Evolutionary conservation across 768 basidiomycete genomes (phyloP), one percentile per base, ranked within the genome.

Genomic region (Boletus insuetus): DNA sequence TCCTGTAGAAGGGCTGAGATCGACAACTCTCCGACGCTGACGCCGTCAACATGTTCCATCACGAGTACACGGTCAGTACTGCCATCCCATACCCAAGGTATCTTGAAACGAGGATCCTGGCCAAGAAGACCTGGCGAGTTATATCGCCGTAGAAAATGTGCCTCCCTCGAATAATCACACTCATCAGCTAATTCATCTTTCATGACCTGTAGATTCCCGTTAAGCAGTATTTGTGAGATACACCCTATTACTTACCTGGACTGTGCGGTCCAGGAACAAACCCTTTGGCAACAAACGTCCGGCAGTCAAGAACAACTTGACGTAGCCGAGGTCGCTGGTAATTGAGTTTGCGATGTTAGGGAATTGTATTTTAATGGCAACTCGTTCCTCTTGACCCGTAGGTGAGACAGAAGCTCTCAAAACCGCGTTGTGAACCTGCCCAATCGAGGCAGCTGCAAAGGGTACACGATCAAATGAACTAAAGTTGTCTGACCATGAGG

Each of bases 381-480:
- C 87, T 6, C 72, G 76, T 55, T 80, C 83, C 1, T 80, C 75
- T 41, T 61, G 69, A n/a, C 81, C 80, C 8, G 83, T 86, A 3
- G 85, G 82, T 4, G 82, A 82, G 24, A 71, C 67, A 14, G 72
- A 60, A 0, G 83, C 70, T 0, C 80, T 69, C 12, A 98, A 79
- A 3, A 81, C 74, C 0, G 90, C 96, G 0, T 66, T 73, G 64
- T 99, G 96, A 1, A 98, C 96, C 69, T 99, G 96, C 0, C 97
- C 97, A 34, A 99, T 98, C 3, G 96, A 98, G 0, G 96, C 96
- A 0, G 94, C 91, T 2, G 95, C 95, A 61, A 97, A 93, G 0
- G 96, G 96, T 3, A 93, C 78, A 5, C 90, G 84, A 53, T 89
- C 83, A 69, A 98, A 97, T 0, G 81, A 77, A 1, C 73, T 61